These are phyloP conservation scores for Solanum clarkiae DNA, from an alignment of 257 asterid genomes.

Conservation along the genomic window DNA sequence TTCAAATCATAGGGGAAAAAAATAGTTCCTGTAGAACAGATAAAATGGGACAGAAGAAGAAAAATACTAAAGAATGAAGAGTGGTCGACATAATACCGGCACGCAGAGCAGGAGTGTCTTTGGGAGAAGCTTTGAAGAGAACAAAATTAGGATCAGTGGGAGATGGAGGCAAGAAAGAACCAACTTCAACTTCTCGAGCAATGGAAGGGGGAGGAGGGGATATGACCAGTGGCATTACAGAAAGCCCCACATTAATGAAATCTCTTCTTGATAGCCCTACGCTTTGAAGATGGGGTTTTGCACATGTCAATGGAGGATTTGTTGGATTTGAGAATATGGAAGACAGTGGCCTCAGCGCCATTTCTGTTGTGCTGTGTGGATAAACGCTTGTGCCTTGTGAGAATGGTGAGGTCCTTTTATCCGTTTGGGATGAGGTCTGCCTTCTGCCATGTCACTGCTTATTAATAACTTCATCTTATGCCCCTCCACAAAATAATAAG, in stretches of 20 bases:
- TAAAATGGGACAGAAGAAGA: not conserved
- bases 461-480: not conserved
- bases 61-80: not conserved
- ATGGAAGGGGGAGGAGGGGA: conserved; percentile 32
- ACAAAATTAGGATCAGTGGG: conserved; percentile 76
- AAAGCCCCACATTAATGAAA: conserved; percentile 44
- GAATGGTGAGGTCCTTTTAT: conserved; percentile 3
- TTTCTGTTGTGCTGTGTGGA: conserved; percentile 1
- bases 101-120: conserved; percentile 98
- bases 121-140: conserved; percentile 62
- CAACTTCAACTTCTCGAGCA: conserved; percentile 81
- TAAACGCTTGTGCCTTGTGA: not conserved
- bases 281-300: conserved; percentile 9
- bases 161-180: conserved; percentile 68
- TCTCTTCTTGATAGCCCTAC: conserved; percentile 38
- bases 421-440: conserved; percentile 20
- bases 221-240: conserved; percentile 30
- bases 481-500: too few relatives aligned
- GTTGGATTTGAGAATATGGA: conserved; percentile 19
- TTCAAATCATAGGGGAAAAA: too few relatives aligned
- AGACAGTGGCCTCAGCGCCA: conserved; percentile 36
- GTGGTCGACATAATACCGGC: conserved; percentile 52
- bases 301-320: conserved; percentile 11
- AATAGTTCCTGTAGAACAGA: too few relatives aligned
- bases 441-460: not conserved